Base-by-base conservation (phyloP, 768 basidiomycete genomes). In the Lentinula sp. region DNA sequence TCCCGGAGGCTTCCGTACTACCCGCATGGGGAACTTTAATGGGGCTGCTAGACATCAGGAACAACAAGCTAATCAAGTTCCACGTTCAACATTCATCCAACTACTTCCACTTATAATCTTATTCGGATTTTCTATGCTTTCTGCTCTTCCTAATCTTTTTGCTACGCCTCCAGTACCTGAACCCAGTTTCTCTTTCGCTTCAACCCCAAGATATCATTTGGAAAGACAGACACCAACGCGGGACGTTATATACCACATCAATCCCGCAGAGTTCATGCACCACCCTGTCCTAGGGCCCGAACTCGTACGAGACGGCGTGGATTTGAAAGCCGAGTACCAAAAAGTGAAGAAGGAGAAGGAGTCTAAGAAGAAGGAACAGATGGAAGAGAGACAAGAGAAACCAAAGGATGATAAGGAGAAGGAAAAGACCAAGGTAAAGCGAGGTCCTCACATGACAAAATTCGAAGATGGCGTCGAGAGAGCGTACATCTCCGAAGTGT, bases 71-170 rank as follows among this genome's bases (percentile, higher is more conserved):
- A 69, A 74, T 49, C 74, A 76, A 8, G 81, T 85, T 63, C 77
- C 82, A 58, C 85, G 89, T 42, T 87, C 87, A 13, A 69, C 85
- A 45, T 68, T 91, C 65, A 73, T 88, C 48, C 93, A 96, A 70
- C 81, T 97, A 39, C 79, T 95, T 35, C 96, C 95, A 8, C 78
- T 98, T 23, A 70, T 98, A 63, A 72, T 97, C 54, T 77, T 98
- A 18, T 89, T 97, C 69, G 83, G 77, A 0, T 91, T 98, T 70
- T 95, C 94, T 7, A 70, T 97, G 63, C 70, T 95, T 57, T 88
- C 91, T 37, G 85, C 90, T 58, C 72, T 98, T 9, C 93, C 95
- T 1, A 86, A 76, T 59, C 69, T 96, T 12, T 89, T 97, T 71
- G 66, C 80, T n/a, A 76, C 85, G 0, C 70, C 85, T 6, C 79